Conservation (phyloP, 306 rosid species). For the Glycine latifolia region DNA sequence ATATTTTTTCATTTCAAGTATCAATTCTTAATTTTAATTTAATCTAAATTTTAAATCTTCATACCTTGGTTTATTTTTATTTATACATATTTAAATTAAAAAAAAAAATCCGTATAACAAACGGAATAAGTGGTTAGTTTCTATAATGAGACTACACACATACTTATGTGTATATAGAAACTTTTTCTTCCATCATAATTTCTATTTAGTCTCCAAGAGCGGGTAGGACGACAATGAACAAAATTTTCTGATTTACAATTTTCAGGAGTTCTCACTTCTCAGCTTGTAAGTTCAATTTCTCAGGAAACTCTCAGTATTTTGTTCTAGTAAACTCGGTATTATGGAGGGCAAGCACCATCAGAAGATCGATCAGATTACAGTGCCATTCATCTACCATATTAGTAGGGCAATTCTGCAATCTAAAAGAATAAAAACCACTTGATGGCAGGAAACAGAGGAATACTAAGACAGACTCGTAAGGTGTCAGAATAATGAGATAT, state of each 20-base stretch:
- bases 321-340: background rate
- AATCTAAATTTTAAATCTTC: too few relatives aligned
- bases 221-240: conserved; percentile 51
- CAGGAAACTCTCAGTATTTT: background rate
- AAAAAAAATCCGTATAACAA: too few relatives aligned
- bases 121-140: too few relatives aligned
- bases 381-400: conserved; percentile 20
- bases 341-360: background rate
- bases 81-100: too few relatives aligned
- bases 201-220: background rate
- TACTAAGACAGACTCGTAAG: background rate
- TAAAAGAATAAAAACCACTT: background rate
- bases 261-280: conserved; percentile 36
- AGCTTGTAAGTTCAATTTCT: conserved; percentile 18
- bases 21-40: background rate
- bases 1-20: too few relatives aligned
- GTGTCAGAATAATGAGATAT: background rate
- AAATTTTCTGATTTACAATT: conserved; percentile 43
- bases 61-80: too few relatives aligned
- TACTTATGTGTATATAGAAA: too few relatives aligned
- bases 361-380: conserved; percentile 9
- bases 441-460: conserved; percentile 34
- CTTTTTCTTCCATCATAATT: background rate
- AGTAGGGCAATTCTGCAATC: conserved; percentile 17
- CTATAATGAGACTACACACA: too few relatives aligned